phyloP scores from a whole-genome alignment of 768 basidiomycete genomes.

The Mrakia hoshinonis region DNA sequence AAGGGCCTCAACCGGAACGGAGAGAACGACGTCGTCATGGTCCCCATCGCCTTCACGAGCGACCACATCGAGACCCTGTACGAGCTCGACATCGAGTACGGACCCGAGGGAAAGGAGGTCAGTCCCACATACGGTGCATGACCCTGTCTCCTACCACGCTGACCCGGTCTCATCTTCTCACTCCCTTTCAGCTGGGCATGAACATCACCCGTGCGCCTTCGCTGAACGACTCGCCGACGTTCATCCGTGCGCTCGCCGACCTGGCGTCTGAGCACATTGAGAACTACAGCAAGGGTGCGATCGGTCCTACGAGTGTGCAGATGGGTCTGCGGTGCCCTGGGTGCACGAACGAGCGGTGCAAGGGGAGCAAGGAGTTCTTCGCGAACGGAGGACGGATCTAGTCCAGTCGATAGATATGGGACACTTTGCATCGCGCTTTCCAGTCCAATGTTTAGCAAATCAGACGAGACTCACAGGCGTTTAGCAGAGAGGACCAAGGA shows the following conservation, averaged over 20 bases:
- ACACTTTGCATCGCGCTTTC: too few relatives aligned
- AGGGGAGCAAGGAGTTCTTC: constrained; percentile 82
- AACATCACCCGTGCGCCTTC: constrained; percentile 81
- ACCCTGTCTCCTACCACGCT: background rate
- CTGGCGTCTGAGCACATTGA: constrained; percentile 71
- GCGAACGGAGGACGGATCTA: constrained; percentile 53
- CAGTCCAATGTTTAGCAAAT: too few relatives aligned
- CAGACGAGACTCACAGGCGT: too few relatives aligned
- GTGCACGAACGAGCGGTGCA: constrained; percentile 82
- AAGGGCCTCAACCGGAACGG: constrained; percentile 50
- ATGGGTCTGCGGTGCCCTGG: constrained; percentile 83
- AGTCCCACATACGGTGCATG: constrained; percentile 38
- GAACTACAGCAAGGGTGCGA: constrained; percentile 51
- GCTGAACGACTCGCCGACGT: constrained; percentile 89
- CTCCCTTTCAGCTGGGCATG: constrained; percentile 62
- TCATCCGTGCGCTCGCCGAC: constrained; percentile 89
- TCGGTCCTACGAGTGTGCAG: constrained; percentile 64
- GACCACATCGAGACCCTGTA: constrained; percentile 99
- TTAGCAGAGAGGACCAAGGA: too few relatives aligned
- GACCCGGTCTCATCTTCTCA: background rate
- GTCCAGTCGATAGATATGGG: background rate
- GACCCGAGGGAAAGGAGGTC: constrained; percentile 81
- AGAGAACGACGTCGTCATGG: constrained; percentile 52
- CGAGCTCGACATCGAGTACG: constrained; percentile 90
- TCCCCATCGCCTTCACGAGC: constrained; percentile 96